Percentiles rank a stretch among this genome's conserved stretches.
phyloP scores from a whole-genome alignment of 1,139 yeast species.

The Pichia sp. region DNA sequence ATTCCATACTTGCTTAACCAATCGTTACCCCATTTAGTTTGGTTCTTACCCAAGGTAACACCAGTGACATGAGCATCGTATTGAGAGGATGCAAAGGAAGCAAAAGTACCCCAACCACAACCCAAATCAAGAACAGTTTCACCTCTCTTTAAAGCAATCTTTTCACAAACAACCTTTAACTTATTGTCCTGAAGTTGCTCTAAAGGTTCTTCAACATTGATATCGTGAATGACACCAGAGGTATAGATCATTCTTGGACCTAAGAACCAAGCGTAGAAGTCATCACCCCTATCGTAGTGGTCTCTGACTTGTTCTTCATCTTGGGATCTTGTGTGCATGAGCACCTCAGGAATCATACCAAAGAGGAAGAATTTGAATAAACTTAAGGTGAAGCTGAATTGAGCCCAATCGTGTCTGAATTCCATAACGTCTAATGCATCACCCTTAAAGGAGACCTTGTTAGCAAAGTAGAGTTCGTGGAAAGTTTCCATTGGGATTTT shows the following conservation, averaged over 20 bases:
- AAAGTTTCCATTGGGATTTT: slow-evolving; percentile 92
- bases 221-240: slow-evolving; percentile 75
- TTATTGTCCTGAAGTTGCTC: slow-evolving; percentile 91
- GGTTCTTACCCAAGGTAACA: slow-evolving; percentile 83
- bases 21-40: slow-evolving; percentile 82
- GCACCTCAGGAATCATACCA: slow-evolving; percentile 91
- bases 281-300: slow-evolving; percentile 96
- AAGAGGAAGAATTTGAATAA: slow-evolving; percentile 76
- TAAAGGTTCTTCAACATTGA: slow-evolving; percentile 62
- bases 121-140: slow-evolving; percentile 80
- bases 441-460: slow-evolving; percentile 82
- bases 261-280: slow-evolving; percentile 87
- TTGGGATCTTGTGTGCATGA: slow-evolving; percentile 85
- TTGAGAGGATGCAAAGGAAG: slow-evolving; percentile 74
- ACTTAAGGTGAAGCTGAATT: slow-evolving; percentile 68
- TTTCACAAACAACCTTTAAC: slow-evolving; percentile 80
- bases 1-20: slow-evolving; percentile 66
- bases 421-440: slow-evolving; percentile 81
- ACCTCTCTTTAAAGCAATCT: slow-evolving; percentile 65
- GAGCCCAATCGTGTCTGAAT: slow-evolving; percentile 88
- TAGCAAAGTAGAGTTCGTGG: slow-evolving; percentile 80
- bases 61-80: slow-evolving; percentile 88
- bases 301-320: slow-evolving; percentile 96
- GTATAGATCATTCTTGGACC: slow-evolving; percentile 96
- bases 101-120: slow-evolving; percentile 96